A percentile compares a stretch with the other conserved stretches of the same genome.
phyloP scores from a whole-genome alignment of 2,329 filamentous ascomycete species.

The Diaporthe sp. region DNA sequence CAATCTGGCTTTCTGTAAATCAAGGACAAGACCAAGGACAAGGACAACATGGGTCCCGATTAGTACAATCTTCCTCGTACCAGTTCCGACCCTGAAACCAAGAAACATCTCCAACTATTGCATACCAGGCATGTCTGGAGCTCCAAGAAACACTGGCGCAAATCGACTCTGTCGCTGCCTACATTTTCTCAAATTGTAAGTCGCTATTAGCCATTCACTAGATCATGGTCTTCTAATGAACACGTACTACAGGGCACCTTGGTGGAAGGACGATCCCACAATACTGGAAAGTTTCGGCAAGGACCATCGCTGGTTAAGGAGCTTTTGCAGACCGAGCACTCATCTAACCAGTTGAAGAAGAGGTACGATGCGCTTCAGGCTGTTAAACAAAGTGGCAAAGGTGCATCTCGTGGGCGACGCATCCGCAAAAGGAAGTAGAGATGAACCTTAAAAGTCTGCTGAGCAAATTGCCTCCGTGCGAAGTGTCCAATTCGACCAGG shows the following conservation, averaged over 20 bases:
- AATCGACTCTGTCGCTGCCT: not conserved
- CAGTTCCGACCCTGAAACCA: not conserved
- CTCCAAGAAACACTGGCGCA: not conserved
- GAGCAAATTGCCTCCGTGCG: not conserved
- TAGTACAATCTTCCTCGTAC: not conserved
- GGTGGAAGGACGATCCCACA: not conserved
- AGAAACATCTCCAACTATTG: not conserved
- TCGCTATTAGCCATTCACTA: not conserved
- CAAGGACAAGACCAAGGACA: not conserved
- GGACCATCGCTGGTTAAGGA: not conserved
- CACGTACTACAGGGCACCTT: not conserved
- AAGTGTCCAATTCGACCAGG: too few relatives aligned
- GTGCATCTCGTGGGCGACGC: not conserved
- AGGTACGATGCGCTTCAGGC: not conserved
- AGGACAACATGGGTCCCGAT: not conserved
- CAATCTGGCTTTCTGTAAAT: not conserved
- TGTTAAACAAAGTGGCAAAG: not conserved
- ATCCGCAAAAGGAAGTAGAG: not conserved
- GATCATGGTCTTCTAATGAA: not conserved
- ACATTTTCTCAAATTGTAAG: not conserved
- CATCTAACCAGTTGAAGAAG: not conserved
- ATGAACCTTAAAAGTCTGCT: not conserved
- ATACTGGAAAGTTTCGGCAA: not conserved
- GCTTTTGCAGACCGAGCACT: not conserved
- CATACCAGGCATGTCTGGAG: not conserved